Percentiles rank a stretch among this genome's conserved stretches.
Evolutionary conservation across 805 yeast species (phyloP).

Genomic region (Ogataea ganodermae): DNA sequence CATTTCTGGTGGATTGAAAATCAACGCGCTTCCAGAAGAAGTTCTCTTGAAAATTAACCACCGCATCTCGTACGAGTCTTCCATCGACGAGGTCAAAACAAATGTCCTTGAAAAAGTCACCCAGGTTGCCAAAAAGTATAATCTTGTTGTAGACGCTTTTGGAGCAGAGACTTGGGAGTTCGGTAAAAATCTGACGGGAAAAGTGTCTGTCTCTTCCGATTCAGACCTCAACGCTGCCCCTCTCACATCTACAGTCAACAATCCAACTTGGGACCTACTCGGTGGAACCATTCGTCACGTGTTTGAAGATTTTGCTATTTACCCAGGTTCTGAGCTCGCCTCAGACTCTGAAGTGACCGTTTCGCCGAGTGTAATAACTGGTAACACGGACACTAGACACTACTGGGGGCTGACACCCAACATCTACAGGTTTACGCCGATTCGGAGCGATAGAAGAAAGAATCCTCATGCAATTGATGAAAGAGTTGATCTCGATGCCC

Average conservation of each 20-base stretch:
- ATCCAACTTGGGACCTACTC: neutral
- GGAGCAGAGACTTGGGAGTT: neutral
- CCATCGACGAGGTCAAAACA: neutral
- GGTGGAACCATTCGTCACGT: neutral
- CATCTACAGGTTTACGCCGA: neutral
- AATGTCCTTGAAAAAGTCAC: neutral
- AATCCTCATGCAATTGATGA: neutral
- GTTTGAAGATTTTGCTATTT: neutral
- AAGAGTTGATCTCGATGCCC: neutral
- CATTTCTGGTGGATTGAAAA: neutral
- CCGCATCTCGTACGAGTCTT: neutral
- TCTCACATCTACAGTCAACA: neutral
- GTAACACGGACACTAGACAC: constrained; percentile 1
- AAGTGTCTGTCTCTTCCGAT: neutral
- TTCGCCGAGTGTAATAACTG: neutral
- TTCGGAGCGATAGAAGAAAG: neutral
- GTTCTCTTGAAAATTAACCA: neutral
- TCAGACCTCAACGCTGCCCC: neutral
- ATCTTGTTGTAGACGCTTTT: neutral
- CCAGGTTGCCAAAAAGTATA: neutral
- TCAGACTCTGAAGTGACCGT: constrained; percentile 10
- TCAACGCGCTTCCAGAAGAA: constrained; percentile 2
- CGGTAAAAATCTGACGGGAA: neutral
- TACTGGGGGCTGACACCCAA: neutral
- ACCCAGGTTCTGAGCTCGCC: neutral